phyloP scores from a whole-genome alignment of 1,139 yeast genomes.

The Yamadazyma trypodendri region DNA sequence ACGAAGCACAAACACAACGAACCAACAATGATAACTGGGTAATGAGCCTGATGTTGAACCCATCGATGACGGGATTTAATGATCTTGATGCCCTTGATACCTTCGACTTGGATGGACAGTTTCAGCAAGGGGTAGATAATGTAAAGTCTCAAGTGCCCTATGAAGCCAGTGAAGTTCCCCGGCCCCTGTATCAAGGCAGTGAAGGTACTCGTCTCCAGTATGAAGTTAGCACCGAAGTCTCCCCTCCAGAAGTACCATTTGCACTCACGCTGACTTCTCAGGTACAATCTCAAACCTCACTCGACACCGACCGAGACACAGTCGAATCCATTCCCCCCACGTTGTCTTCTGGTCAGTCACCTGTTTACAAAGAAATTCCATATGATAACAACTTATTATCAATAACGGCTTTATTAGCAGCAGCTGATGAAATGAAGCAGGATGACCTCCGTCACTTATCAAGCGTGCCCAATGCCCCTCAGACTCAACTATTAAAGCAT shows the following conservation, averaged over 20 bases:
- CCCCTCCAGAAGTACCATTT: too few species aligned
- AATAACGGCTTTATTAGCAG: constrained; percentile 17
- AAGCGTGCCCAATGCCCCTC: constrained; percentile 3
- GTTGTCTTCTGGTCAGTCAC: background rate
- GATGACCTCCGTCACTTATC: constrained; percentile 4
- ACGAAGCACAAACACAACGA: constrained; percentile 3
- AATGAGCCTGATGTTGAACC: constrained; percentile 16
- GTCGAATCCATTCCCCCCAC: too few species aligned
- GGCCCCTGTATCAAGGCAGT: too few species aligned
- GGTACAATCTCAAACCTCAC: too few species aligned
- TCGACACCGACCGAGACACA: too few species aligned
- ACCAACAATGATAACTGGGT: constrained; percentile 15
- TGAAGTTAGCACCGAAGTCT: too few species aligned
- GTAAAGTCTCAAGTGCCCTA: too few species aligned
- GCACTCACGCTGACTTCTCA: too few species aligned
- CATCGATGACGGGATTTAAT: constrained; percentile 9
- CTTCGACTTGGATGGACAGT: background rate
- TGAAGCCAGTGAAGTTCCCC: too few species aligned
- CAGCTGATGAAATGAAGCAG: constrained; percentile 14
- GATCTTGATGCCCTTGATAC: constrained; percentile 5
- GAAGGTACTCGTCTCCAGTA: too few species aligned
- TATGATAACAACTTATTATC: constrained; percentile 8
- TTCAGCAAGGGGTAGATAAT: too few species aligned
- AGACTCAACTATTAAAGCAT: constrained; percentile 8
- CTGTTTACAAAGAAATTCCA: background rate